Evolutionary conservation across 2,329 filamentous ascomycete genomes (phyloP), one percentile per base, ranked within the genome.

Genomic region (Fusarium mundagurra): DNA sequence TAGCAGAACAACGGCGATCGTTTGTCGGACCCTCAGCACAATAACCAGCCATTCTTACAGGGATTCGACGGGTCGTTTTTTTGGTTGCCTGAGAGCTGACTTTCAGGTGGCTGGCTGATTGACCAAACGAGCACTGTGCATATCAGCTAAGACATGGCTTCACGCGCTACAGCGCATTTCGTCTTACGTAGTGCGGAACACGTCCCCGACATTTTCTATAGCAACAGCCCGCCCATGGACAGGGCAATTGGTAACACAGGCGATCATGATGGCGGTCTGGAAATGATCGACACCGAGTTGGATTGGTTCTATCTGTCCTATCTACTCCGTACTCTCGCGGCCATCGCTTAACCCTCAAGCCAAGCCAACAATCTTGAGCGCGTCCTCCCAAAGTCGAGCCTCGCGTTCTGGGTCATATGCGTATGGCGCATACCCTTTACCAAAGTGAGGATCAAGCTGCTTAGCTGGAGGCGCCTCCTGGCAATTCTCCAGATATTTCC

Each of bases 351-450:
- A 13, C 12, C 20, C 48, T 62, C 10, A 71, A 36, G 62, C 67
- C 22, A 74, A 27, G 2, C 74, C 67, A 8, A 76, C 74, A 34
- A 76, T n/a, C 45, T 67, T 64, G 22, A 76, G 14, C 6, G 74
- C 73, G 41, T 76, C 73, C 14, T 64, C 12, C 74, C 74, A 76
- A 47, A 76, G 70, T 5, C 67, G 62, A 17, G 29, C 31, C 43
- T 75, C 74, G 3, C n/a, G 36, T 20, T 71, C 65, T 18, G 60
- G 44, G 14, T 76, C 54, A 31, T 76, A 73, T 3, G 61, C 61
- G 50, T 76, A 58, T 9, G 53, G 50, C 12, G 50, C 61, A 59
- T 71, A 62, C 20, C 61, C 71, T 29, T 27, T 16, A 8, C 57
- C 48, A 18, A 50, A 24, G 16, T 33, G 14, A 24, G n/a, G 4